Evolutionary conservation across 2,329 filamentous ascomycete genomes (phyloP), one percentile per base, ranked within the genome.

Genomic region (Chaetomium globosum): DNA sequence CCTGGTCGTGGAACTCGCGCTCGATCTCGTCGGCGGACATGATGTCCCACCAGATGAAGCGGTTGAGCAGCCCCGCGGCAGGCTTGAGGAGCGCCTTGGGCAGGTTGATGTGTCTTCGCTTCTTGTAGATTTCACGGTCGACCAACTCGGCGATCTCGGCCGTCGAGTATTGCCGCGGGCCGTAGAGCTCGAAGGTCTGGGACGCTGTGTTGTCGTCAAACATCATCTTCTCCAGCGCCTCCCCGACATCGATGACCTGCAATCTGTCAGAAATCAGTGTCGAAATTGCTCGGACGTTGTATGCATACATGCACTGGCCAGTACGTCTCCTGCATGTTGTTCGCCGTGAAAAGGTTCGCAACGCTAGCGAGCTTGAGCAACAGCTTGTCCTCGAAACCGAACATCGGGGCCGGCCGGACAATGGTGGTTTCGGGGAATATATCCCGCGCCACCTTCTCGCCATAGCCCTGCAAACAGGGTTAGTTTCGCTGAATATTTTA

Each of bases 351-450:
- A 65, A 97, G 76, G 77, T 96, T 96, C 66, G 88, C 87, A 12
- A 89, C 83, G 70, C 87, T 85, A 51, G 94, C 95, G 60, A 98
- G 87, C 76, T 88, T 91, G 77, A 96, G 87, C 46, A 99, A 87
- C 53, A 99, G 86, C 73, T 89, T 89, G 79, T 99, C 95, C 79
- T 99, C 95, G 75, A 93, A 96, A 43, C 95, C 95, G 75, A 96
- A 99, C 78, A 97, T 86, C 61, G 93, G 95, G 13, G 94, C 91
- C 53, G 95, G 95, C 69, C 95, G 88, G 70, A 99, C 95, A 72
- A 99, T 93, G 54, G 95, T 99, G 21, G 95, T 96, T 80, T 99
- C 95, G 30, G 95, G 95, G 82, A 93, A 99, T 76, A 98, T 93
- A 73, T 85, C 87, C 68, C 94, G 89, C 54, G 89, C 95, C 57